Conservation (phyloP, 192 early-diverging fungal species). For the Backusella westeae region DNA sequence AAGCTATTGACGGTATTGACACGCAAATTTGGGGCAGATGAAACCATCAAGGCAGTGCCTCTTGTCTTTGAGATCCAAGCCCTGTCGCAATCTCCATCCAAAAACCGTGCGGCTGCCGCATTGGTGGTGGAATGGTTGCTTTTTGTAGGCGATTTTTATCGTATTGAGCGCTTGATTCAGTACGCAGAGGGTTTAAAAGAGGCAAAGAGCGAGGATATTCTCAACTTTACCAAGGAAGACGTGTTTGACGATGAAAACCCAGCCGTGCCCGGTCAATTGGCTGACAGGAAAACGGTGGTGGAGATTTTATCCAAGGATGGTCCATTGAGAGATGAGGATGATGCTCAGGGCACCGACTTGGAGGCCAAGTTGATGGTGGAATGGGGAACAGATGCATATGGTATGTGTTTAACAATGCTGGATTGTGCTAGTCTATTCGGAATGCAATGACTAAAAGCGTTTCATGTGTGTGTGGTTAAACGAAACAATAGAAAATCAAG, state of each 20-base stretch:
- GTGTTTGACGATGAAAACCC: neutral
- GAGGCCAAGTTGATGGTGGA: slow-evolving; percentile 32
- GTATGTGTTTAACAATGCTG: neutral
- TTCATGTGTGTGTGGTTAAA: neutral
- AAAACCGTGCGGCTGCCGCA: slow-evolving; percentile 7
- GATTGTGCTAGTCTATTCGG: too few species aligned
- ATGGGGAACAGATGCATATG: slow-evolving; percentile 23
- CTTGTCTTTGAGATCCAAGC: slow-evolving; percentile 28
- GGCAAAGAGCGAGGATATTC: neutral
- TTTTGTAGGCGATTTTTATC: slow-evolving; percentile 10
- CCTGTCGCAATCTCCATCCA: neutral
- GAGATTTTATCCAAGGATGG: slow-evolving; percentile 22
- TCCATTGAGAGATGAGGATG: slow-evolving; percentile 17
- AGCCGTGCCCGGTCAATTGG: neutral
- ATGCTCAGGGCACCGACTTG: slow-evolving; percentile 31
- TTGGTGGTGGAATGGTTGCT: slow-evolving; percentile 19
- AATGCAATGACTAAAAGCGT: neutral
- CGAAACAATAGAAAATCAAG: slow-evolving; percentile 16
- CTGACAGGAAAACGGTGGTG: slow-evolving; percentile 20
- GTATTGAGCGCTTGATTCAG: slow-evolving; percentile 1
- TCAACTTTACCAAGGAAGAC: neutral
- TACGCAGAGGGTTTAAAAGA: slow-evolving; percentile 1
- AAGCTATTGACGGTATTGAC: slow-evolving; percentile 14
- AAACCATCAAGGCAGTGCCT: slow-evolving; percentile 21
- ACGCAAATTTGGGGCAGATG: slow-evolving; percentile 19